Evolutionary conservation across 805 yeast species (phyloP).

Genomic region (Wickerhamiella galacta): DNA sequence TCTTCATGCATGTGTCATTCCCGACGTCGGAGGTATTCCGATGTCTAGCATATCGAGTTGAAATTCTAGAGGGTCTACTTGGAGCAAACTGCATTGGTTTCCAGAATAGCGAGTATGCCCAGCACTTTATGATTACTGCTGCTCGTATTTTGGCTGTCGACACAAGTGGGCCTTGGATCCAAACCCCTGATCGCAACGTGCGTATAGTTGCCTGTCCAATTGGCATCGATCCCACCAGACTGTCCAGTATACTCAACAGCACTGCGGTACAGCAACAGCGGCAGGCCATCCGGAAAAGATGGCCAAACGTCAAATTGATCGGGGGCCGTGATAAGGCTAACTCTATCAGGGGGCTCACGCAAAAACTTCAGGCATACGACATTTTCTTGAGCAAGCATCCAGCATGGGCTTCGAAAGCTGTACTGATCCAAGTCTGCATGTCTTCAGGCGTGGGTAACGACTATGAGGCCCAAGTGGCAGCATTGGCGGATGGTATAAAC

Average conservation of each 20-base stretch:
- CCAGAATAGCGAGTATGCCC: conserved; percentile 83
- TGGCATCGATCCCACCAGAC: conserved; percentile 28
- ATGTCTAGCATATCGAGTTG: conserved; percentile 75
- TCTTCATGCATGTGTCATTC: conserved; percentile 83
- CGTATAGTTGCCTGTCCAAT: conserved; percentile 23
- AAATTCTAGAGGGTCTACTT: conserved; percentile 60
- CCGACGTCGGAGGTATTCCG: conserved; percentile 93
- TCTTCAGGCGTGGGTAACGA: conserved; percentile 36
- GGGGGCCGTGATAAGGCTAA: conserved; percentile 84
- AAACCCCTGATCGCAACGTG: conserved; percentile 31
- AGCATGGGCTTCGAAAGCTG: conserved; percentile 46
- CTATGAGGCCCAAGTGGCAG: conserved; percentile 55
- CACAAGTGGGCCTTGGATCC: conserved; percentile 72
- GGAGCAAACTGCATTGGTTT: conserved; percentile 82
- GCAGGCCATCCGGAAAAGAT: conserved; percentile 52
- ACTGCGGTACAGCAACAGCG: conserved; percentile 34
- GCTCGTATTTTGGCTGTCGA: conserved; percentile 73
- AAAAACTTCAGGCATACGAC: conserved; percentile 77
- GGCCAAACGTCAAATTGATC: conserved; percentile 54
- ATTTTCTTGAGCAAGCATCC: conserved; percentile 58
- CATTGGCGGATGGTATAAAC: conserved; percentile 74
- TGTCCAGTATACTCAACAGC: conserved; percentile 31
- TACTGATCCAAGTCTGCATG: conserved; percentile 66
- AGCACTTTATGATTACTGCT: conserved; percentile 86
- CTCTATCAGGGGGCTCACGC: conserved; percentile 71